Evolutionary conservation across 2,329 filamentous ascomycete genomes (phyloP).

Genomic region (Lachnellula willkommii): DNA sequence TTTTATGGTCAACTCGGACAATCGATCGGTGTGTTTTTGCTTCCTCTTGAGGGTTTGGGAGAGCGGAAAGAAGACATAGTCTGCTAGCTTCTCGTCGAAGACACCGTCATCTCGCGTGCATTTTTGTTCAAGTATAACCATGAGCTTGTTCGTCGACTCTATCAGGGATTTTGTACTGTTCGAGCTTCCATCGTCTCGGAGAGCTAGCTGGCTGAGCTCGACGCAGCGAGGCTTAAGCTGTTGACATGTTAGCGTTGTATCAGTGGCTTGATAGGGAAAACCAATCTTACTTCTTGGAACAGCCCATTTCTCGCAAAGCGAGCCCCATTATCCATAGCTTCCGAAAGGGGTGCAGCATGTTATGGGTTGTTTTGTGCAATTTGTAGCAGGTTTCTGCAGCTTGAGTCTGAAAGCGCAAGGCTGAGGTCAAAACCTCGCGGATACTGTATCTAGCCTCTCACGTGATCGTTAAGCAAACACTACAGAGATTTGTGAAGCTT

Average conservation of each 20-base stretch:
- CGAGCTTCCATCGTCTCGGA: conserved; percentile 42
- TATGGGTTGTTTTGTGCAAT: neutral
- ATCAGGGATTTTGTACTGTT: conserved; percentile 41
- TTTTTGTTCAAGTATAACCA: conserved; percentile 38
- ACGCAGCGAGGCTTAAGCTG: conserved; percentile 61
- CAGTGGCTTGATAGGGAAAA: neutral
- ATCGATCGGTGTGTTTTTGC: conserved; percentile 62
- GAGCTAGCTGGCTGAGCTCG: conserved; percentile 52
- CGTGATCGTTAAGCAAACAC: too few relatives aligned
- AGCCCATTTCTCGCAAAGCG: conserved; percentile 30
- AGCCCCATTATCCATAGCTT: conserved; percentile 24
- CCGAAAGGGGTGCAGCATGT: neutral
- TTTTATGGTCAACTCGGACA: conserved; percentile 71
- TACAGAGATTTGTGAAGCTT: too few relatives aligned
- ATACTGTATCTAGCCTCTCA: too few relatives aligned
- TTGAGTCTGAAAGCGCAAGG: neutral
- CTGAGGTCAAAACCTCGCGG: neutral
- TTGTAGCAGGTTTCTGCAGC: neutral
- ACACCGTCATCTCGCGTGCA: conserved; percentile 42
- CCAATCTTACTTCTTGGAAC: conserved; percentile 27
- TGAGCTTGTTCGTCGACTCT: conserved; percentile 42
- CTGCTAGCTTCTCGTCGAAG: conserved; percentile 77
- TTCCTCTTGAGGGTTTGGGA: conserved; percentile 79
- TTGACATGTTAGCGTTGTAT: conserved; percentile 10
- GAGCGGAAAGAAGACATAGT: conserved; percentile 92